These are phyloP conservation scores for Eremothecium cymbalariae DNA, from an alignment of 1,139 yeast genomes.

Conservation along the genomic window DNA sequence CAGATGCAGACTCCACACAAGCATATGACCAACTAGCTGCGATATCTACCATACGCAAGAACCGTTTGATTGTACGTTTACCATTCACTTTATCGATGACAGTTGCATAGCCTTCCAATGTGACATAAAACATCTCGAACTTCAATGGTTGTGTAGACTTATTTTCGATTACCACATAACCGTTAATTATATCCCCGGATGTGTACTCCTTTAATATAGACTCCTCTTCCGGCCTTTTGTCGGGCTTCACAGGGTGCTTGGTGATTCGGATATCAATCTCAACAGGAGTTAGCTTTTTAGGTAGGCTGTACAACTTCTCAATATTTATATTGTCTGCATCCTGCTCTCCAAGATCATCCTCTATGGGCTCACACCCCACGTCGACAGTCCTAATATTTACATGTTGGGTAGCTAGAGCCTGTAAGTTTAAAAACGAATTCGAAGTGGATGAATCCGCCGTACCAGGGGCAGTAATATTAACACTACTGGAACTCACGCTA, in stretches of 20 bases:
- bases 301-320: conserved; percentile 33
- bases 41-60: conserved; percentile 38
- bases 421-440: conserved; percentile 1
- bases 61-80: conserved; percentile 32
- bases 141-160: conserved; percentile 36
- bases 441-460: neutral
- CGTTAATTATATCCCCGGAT: conserved; percentile 50
- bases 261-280: conserved; percentile 34
- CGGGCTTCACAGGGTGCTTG: conserved; percentile 31
- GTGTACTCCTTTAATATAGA: conserved; percentile 40
- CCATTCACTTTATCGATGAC: conserved; percentile 28
- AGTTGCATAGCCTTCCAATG: conserved; percentile 44
- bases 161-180: conserved; percentile 44
- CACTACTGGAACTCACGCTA: conserved; percentile 1
- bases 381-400: neutral
- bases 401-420: conserved; percentile 7
- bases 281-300: conserved; percentile 28
- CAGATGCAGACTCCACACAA: conserved; percentile 37
- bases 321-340: conserved; percentile 28
- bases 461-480: neutral
- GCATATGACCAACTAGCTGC: conserved; percentile 39
- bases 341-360: conserved; percentile 20
- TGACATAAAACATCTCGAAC: conserved; percentile 52
- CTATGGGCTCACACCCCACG: conserved; percentile 7
- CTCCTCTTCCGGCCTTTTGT: conserved; percentile 29